Evolutionary conservation across 2,329 filamentous ascomycete genomes (phyloP).

Genomic region (Phaeoacremonium minimum): DNA sequence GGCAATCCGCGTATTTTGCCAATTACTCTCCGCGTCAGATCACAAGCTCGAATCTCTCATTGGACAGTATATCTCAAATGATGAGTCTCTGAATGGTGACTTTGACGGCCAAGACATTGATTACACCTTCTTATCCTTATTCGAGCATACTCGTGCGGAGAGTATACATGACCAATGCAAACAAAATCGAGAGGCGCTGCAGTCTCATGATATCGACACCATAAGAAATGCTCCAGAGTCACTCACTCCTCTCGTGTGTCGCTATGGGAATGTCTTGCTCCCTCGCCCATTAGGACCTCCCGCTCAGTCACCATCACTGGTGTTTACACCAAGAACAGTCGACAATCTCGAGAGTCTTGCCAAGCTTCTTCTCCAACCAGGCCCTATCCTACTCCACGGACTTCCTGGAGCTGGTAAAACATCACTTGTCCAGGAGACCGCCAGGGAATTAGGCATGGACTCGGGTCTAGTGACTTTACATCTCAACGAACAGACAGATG

Average conservation of each 20-base stretch:
- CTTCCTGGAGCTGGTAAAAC: conserved; percentile 89
- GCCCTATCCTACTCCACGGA: conserved; percentile 78
- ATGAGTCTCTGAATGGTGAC: conserved; percentile 58
- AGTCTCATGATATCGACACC: too few species aligned
- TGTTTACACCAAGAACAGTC: conserved; percentile 69
- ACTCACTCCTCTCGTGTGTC: conserved; percentile 57
- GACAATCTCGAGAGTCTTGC: conserved; percentile 70
- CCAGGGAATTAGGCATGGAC: conserved; percentile 72
- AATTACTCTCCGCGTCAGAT: conserved; percentile 77
- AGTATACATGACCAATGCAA: conserved; percentile 35
- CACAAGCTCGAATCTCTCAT: conserved; percentile 70
- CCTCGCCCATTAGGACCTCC: conserved; percentile 54
- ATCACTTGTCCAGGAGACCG: conserved; percentile 75
- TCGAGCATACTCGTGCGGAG: conserved; percentile 51
- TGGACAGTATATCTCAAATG: conserved; percentile 55
- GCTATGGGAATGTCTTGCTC: conserved; percentile 64
- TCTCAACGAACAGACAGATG: conserved; percentile 96
- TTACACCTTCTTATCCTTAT: conserved; percentile 66
- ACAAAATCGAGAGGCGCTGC: conserved; percentile 12
- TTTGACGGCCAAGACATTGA: conserved; percentile 77
- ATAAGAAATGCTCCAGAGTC: too few species aligned
- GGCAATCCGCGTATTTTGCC: conserved; percentile 74
- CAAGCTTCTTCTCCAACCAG: conserved; percentile 57
- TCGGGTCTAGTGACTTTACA: conserved; percentile 88
- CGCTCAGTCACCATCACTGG: conserved; percentile 45